phyloP scores from a whole-genome alignment of 2,329 filamentous ascomycete genomes.

The Xylariaceae sp. region DNA sequence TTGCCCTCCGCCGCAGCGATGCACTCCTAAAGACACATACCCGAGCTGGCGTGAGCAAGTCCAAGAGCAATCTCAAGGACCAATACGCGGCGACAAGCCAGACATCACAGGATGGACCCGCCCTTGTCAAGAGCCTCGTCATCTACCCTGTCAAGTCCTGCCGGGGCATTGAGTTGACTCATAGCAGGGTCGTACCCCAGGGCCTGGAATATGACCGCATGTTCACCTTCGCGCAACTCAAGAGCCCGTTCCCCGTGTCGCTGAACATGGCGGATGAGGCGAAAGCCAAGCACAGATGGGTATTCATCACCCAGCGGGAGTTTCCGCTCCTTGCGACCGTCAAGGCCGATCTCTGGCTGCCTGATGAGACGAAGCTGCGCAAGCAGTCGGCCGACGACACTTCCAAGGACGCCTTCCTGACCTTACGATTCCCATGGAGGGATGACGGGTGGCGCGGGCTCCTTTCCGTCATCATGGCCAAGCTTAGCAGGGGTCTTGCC shows the following conservation, averaged over 20 bases:
- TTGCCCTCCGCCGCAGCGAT: constrained; percentile 48
- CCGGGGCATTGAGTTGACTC: constrained; percentile 64
- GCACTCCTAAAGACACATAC: constrained; percentile 51
- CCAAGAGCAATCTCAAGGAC: constrained; percentile 35
- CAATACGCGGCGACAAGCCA: constrained; percentile 22
- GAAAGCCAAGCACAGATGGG: constrained; percentile 52
- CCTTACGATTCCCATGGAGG: constrained; percentile 61
- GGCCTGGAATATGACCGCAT: constrained; percentile 77
- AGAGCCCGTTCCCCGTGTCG: constrained; percentile 42
- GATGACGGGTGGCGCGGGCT: constrained; percentile 44
- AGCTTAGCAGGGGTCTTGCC: constrained; percentile 43
- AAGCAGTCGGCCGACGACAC: constrained; percentile 44
- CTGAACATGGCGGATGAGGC: constrained; percentile 32
- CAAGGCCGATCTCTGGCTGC: constrained; percentile 61
- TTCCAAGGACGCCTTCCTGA: constrained; percentile 52
- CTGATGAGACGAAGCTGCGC: constrained; percentile 52
- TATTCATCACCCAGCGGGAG: constrained; percentile 64
- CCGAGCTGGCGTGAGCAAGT: constrained; percentile 39
- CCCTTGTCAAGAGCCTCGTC: constrained; percentile 57
- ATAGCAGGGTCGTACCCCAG: constrained; percentile 57
- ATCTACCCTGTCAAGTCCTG: constrained; percentile 84
- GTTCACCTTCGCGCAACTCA: constrained; percentile 72
- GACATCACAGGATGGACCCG: constrained; percentile 19
- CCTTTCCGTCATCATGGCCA: constrained; percentile 43
- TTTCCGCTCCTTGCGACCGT: constrained; percentile 68